Evolutionary conservation across 257 asterid genomes (phyloP).

Genomic region (Solanum commersonii): DNA sequence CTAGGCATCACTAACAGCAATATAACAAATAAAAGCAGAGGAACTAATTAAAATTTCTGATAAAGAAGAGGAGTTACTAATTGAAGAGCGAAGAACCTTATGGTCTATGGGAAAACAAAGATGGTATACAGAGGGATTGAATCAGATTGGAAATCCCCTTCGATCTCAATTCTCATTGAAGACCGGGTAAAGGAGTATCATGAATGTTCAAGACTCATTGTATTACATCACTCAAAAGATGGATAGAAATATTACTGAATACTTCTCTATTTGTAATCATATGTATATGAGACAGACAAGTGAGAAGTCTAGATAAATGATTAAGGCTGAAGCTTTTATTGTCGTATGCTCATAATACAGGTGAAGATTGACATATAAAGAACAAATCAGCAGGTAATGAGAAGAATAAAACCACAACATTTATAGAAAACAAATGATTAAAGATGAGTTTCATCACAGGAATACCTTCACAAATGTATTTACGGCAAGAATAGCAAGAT

Average conservation of each 20-base stretch:
- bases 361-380: not conserved
- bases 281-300: not conserved
- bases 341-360: not conserved
- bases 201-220: not conserved
- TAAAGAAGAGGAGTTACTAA: not conserved
- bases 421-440: not conserved
- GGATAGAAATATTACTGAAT: not conserved
- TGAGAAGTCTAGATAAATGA: not conserved
- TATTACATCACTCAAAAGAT: not conserved
- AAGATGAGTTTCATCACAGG: not conserved
- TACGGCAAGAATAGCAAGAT: constrained; percentile 97
- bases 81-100: not conserved
- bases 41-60: not conserved
- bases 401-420: not conserved
- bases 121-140: not conserved
- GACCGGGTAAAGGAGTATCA: not conserved
- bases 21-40: not conserved
- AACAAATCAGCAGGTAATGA: not conserved
- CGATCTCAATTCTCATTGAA: not conserved
- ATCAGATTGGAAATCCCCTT: not conserved
- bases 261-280: not conserved
- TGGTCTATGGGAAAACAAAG: not conserved
- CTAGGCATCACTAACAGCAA: not conserved
- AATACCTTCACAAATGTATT: constrained; percentile 95
- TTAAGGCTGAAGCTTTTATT: not conserved